Evolutionary conservation across 176 grass and related monocot genomes (phyloP), one percentile per base, ranked within the genome.

Genomic region (Raddia distichophylla): DNA sequence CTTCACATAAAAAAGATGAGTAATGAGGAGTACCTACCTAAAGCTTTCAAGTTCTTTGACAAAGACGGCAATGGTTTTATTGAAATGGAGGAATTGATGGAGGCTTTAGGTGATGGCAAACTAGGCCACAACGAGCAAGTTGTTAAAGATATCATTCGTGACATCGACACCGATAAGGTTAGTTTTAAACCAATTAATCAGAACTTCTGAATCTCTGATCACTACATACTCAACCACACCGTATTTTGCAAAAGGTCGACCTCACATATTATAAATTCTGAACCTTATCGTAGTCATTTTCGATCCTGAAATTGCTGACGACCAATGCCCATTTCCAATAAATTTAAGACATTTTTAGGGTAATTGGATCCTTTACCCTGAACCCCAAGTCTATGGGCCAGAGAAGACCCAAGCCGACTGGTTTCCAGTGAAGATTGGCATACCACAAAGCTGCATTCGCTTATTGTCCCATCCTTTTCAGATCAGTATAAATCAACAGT

Each of bases 1-100:
- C 80, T 97, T 59, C 94, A 97, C 87, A 87, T 97, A 2, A 94
- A 94, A 82, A 97, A 87, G 84, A 94, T 92, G 76, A 82, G 49
- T 7, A 97, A 81, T 42, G 88, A 94, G n/a, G 88, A 97, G 66
- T 89, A 94, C 61, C 92, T 97, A 47, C 63, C 87, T 5, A 81
- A 92, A 81, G 92, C 90, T 69, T 94, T 97, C 82, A 77, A 92
- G 18, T 94, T 85, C 81, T 97, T 97, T 8, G 95, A 94, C 71
- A 94, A 97, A 87, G 88, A 97, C 42, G 86, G 81, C 19, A 92
- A 83, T 22, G 92, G 94, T 40, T 97, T 87, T 65, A 94, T 94
- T 68, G 92, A 97, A 64, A 88, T 91, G 43, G 81, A 90, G 5
- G 94, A 97, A 69, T 79, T 97, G 63, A 89, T 87, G 78, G 92